Evolutionary conservation across 164 flowering plant species (phyloP), one percentile per base, ranked within the genome.

Genomic region (Paratinospora sagittata): DNA sequence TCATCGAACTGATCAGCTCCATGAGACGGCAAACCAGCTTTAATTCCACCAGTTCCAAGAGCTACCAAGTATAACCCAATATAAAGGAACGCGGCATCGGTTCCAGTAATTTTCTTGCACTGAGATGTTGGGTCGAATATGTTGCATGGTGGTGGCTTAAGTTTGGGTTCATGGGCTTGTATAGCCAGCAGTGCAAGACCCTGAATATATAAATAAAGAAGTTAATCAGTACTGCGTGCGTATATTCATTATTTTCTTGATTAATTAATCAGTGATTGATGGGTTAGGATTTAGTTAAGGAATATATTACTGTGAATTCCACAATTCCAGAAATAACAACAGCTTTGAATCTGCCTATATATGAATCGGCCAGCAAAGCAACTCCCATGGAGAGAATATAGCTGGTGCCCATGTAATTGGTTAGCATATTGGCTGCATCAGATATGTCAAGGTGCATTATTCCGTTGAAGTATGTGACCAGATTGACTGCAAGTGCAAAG

Each of bases 1-100:
- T 82, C 87, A 12, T 91, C 88, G 45, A 91, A 91, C 37, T 91
- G 94, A 79, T 91, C 97, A 0, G 94, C 92, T 1, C 97, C 97
- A 63, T 84, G 89, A 3, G 90, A 23, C 23, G 93, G 90, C 30
- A 90, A 11, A 3, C 79, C 74, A 3, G 96, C 85, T 72, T 89
- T 90, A 9, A 84, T 30, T 23, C 96, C 93, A 0, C 77, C 88
- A 27, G 60, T 24, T 0, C 96, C 96, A 0, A 39, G 8, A 3
- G 90, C 89, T 10, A 85, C 8, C 78, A 88, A 36, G 84, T 86
- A 90, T 1, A 89, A 75, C 17, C 64, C 82, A 2, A 72, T 0
- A 52, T 77, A 86, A 63, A 90, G 86, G 16, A 89, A 26, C 0
- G 78, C 83, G 0, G 78, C 73, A 11, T 85, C 67, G 43, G 78